Base-by-base conservation (phyloP, 208 protist species). In the Leishmania mexicana region DNA sequence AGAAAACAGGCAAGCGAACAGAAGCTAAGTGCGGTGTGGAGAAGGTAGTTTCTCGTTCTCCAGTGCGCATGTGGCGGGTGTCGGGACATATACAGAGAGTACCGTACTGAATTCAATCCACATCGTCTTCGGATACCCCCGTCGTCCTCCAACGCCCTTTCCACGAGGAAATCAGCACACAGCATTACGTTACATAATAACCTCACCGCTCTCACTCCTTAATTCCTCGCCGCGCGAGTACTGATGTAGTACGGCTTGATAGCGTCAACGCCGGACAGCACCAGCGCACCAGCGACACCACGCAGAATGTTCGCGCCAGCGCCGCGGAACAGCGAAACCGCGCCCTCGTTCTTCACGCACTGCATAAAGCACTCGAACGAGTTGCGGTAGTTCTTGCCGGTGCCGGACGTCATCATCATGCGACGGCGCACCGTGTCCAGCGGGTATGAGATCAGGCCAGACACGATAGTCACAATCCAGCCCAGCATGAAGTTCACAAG, bases 371-470 rank as follows among this genome's bases (percentile, higher is more conserved):
- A 95, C 74, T 93, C 88, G 65, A 96, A 84, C 47, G 90, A 95
- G 86, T 82, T 94, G 76, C 90, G 89, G 86, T 96, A 95, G 83
- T 92, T 93, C 75, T 89, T 85, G 71, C 85, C 85, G 58, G 87
- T 89, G 70, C 90, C 89, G 35, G 93, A 93, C 79, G 90, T 94
- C 91, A 99, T 99, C 96, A 99, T 98, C 89, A 99, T 96, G 83
- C 98, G 95, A 89, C 98, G 93, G 79, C 98, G 95, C 81, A 99
- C 94, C 31, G 99, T 99, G 92, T 99, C 99, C 83, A 99, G 90
- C 64, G 99, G 99, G 87, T 99, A 99, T 53, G 91, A 95, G 74
- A 96, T 85, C 62, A 94, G 86, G 38, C 90, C 89, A 82, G 90
- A 85, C 64, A 93, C 84, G 79, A 94, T 91, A 49, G 88, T 96